Evolutionary conservation across 208 protist genomes (phyloP).

Genomic region (Leishmania tropica): DNA sequence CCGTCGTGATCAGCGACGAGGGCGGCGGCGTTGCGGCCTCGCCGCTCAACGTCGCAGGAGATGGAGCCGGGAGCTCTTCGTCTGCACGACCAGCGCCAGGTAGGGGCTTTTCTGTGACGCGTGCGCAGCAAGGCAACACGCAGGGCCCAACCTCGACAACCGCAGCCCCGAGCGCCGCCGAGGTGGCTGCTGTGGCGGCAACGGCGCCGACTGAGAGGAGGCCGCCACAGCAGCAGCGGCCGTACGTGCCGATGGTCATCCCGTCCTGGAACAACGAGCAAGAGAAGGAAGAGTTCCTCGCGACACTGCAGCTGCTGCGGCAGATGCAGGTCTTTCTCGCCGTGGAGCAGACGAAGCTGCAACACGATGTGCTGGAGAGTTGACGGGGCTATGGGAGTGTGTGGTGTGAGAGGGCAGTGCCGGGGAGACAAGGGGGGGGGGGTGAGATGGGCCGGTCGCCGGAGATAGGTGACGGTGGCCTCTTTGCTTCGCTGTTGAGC

Average conservation of each 20-base stretch:
- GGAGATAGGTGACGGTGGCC: constrained; percentile 7
- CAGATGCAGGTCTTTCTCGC: constrained; percentile 30
- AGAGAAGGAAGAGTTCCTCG: constrained; percentile 72
- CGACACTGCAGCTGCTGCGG: constrained; percentile 47
- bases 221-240: constrained; percentile 21
- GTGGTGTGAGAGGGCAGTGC: neutral
- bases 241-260: constrained; percentile 57
- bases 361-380: neutral
- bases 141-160: constrained; percentile 1
- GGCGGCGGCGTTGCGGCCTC: neutral
- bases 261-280: constrained; percentile 65
- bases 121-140: constrained; percentile 42
- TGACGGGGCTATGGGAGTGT: neutral
- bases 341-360: neutral
- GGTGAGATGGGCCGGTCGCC: neutral
- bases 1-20: neutral
- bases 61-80: neutral
- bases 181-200: neutral
- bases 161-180: neutral
- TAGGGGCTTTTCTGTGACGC: constrained; percentile 51
- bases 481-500: neutral
- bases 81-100: constrained; percentile 12
- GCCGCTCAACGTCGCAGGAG: neutral
- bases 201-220: neutral
- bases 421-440: neutral